A percentile compares a stretch with the other conserved stretches of the same genome.
Conservation (phyloP, 225 moss, liverwort and hornwort species). For the Polytrichum formosum region DNA sequence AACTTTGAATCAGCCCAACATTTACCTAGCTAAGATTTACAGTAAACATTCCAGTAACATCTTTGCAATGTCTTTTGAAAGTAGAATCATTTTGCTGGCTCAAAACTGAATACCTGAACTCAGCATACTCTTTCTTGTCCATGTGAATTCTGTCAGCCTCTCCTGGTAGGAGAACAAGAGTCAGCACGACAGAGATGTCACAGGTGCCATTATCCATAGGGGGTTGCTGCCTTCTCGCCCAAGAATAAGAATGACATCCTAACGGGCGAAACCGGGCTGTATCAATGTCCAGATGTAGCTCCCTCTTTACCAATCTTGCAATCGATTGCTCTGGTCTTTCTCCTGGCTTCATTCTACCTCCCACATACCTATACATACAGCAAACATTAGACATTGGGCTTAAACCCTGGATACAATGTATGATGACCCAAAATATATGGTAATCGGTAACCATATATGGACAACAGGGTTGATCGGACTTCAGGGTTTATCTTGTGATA, state of each 20-base stretch:
- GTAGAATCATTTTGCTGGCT: background rate
- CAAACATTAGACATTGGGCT: too few relatives aligned
- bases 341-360: slow-evolving; percentile 91
- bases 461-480: too few relatives aligned
- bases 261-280: slow-evolving; percentile 65
- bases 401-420: too few relatives aligned
- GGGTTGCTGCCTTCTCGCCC: slow-evolving; percentile 78
- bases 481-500: too few relatives aligned
- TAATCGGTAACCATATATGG: too few relatives aligned
- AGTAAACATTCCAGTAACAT: background rate
- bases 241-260: slow-evolving; percentile 78
- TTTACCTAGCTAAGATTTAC: background rate
- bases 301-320: slow-evolving; percentile 70
- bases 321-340: slow-evolving; percentile 90
- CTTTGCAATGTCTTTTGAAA: background rate
- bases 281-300: slow-evolving; percentile 66
- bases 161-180: slow-evolving; percentile 69
- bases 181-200: slow-evolving; percentile 86
- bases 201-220: slow-evolving; percentile 80
- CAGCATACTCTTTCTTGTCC: slow-evolving; percentile 84
- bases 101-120: slow-evolving; percentile 46
- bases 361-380: slow-evolving; percentile 61
- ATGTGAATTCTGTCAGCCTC: slow-evolving; percentile 71
- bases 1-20: background rate
- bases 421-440: too few relatives aligned